Conservation (phyloP, 1,284 basidiomycete species). For the Puccinia coronata region DNA sequence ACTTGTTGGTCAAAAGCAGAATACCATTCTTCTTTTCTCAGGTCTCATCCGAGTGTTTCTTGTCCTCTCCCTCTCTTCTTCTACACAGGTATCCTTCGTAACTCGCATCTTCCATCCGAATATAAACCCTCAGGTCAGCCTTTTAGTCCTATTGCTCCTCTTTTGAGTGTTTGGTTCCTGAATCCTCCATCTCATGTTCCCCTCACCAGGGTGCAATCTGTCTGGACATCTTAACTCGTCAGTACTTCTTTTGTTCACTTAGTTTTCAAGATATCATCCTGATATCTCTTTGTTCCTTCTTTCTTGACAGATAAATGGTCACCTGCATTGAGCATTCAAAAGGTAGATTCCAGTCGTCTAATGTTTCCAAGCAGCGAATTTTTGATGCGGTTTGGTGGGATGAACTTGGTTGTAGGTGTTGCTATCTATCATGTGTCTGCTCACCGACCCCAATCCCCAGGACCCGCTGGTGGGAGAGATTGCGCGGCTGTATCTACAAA, state of each 20-base stretch:
- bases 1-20: not conserved
- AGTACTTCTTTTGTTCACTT: not conserved
- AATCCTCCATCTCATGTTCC: not conserved
- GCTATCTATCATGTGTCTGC: constrained; percentile 27
- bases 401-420: constrained; percentile 8
- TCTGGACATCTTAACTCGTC: constrained; percentile 39
- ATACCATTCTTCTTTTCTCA: not conserved
- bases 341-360: not conserved
- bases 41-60: not conserved
- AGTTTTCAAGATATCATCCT: not conserved
- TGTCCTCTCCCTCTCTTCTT: not conserved
- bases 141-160: no score
- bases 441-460: constrained; percentile 36
- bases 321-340: constrained; percentile 24
- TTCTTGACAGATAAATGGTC: constrained; percentile 32
- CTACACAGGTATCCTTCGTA: constrained; percentile 16
- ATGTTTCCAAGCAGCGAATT: not conserved
- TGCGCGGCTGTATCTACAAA: not conserved
- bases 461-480: constrained; percentile 29
- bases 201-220: constrained; percentile 32
- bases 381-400: not conserved
- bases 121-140: constrained; percentile 6
- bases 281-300: not conserved
- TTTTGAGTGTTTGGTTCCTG: not conserved
- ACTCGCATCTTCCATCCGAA: constrained; percentile 35